These are phyloP conservation scores for Diaporthe australafricana DNA, from an alignment of 2,329 filamentous ascomycete species.

Conservation along the genomic window DNA sequence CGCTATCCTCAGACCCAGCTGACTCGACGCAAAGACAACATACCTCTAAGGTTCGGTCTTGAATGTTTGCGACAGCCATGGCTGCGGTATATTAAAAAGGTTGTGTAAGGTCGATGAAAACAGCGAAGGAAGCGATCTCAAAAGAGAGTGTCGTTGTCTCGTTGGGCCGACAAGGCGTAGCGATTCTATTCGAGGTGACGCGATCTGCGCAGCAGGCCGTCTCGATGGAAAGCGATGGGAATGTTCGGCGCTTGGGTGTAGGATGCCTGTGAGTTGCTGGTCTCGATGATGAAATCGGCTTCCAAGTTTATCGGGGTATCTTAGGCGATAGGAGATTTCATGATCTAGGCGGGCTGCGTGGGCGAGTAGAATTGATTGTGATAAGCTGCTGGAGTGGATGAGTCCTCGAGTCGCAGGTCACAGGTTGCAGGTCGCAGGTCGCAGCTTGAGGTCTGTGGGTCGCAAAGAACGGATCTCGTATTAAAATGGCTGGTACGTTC, in stretches of 20 bases:
- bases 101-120: background rate
- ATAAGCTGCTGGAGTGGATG: conserved; percentile 28
- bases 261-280: background rate
- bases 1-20: background rate
- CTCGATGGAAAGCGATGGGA: conserved; percentile 4
- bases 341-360: conserved; percentile 21
- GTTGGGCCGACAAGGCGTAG: conserved; percentile 7
- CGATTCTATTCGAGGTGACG: conserved; percentile 9
- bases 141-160: background rate
- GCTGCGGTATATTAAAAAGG: conserved; percentile 37
- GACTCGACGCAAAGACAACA: background rate
- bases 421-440: conserved; percentile 26
- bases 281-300: conserved; percentile 2
- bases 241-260: background rate
- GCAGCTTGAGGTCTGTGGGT: conserved; percentile 34
- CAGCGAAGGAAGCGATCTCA: conserved; percentile 2
- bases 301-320: conserved; percentile 7
- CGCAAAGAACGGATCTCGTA: conserved; percentile 29
- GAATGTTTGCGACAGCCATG: conserved; percentile 82
- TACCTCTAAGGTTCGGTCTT: conserved; percentile 89
- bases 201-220: conserved; percentile 35
- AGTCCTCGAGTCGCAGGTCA: conserved; percentile 17
- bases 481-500: conserved; percentile 26
- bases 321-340: conserved; percentile 20
- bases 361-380: conserved; percentile 25